Evolutionary conservation across 768 basidiomycete species (phyloP), one percentile per base, ranked within the genome.

Genomic region (Strobilomyces dryophilus): DNA sequence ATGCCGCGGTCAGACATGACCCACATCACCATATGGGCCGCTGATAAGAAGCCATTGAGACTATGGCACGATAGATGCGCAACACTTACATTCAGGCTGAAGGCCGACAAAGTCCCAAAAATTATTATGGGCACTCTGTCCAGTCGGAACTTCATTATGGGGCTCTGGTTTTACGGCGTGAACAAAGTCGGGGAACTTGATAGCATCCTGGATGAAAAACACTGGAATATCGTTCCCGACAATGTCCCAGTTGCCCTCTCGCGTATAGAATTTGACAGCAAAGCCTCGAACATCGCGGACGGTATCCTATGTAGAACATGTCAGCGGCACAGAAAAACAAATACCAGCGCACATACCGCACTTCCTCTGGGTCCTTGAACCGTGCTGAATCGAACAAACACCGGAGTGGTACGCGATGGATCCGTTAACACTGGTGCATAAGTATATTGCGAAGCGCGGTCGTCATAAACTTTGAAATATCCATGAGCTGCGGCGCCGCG

Each of bases 271-370:
- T 62, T 92, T 85, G 48, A 78, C 72, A 0, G 93, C 92, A 63
- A 95, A 95, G 1, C 92, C 92, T 55, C 92, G 81, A 21, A 92
- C 89, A 62, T 95, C 92, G 37, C 91, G 82, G 39, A 89, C 87
- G 24, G 84, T 86, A 57, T 86, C 83, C 79, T 84, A 47, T 21
- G n/a, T 37, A 20, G 51, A 45, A 39, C 8, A 47, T 26, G 12
- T 24, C 31, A n/a, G 21, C 54, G 17, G 60, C 26, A 14, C 21
- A 32, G 29, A 47, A 47, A 20, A 47, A 27, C 15, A 44, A 29
- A 39, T 1, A 45, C 3, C 18, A 48, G 31, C 15, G 27, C 49
- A 70, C 81, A 58, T 61, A 92, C 91, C 3, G 92, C 87, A 55
- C 84, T 87, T n/a, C 91, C 93, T 50, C 80, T 76, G 1, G 85